Evolutionary conservation across 2,329 filamentous ascomycete species (phyloP).

Genomic region (Penicillium occitanis): DNA sequence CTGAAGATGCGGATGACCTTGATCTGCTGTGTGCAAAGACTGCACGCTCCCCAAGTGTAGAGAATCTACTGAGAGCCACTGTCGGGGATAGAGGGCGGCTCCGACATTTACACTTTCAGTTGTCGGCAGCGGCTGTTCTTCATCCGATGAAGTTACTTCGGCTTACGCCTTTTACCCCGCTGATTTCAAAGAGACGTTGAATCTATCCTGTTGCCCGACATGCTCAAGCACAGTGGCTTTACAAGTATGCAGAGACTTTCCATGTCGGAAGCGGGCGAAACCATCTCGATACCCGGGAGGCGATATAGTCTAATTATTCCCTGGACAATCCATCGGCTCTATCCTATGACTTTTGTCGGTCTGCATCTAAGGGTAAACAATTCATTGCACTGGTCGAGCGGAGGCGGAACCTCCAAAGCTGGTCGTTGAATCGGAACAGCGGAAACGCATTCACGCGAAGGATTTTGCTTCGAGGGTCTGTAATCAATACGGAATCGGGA

Average conservation of each 20-base stretch:
- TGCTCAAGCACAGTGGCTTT: neutral
- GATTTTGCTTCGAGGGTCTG: neutral
- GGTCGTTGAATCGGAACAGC: neutral
- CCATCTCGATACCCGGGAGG: neutral
- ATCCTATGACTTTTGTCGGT: neutral
- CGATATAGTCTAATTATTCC: neutral
- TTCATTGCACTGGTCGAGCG: neutral
- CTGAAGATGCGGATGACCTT: neutral
- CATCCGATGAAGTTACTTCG: neutral
- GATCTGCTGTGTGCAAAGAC: slow-evolving; percentile 1
- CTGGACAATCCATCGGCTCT: slow-evolving; percentile 1
- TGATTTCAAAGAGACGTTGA: neutral
- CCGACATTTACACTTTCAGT: slow-evolving; percentile 2
- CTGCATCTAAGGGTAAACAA: neutral
- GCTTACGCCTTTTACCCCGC: neutral
- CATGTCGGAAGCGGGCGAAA: neutral
- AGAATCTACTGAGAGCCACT: neutral
- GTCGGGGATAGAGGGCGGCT: neutral
- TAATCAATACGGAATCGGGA: neutral
- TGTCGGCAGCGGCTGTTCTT: neutral
- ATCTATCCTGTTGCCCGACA: slow-evolving; percentile 2
- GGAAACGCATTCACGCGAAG: neutral
- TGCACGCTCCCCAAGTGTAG: neutral
- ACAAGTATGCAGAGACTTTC: neutral
- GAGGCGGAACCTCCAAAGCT: neutral